Base-by-base conservation (phyloP, 23 red algal genomes). In the Cyanidium caldarium region DNA sequence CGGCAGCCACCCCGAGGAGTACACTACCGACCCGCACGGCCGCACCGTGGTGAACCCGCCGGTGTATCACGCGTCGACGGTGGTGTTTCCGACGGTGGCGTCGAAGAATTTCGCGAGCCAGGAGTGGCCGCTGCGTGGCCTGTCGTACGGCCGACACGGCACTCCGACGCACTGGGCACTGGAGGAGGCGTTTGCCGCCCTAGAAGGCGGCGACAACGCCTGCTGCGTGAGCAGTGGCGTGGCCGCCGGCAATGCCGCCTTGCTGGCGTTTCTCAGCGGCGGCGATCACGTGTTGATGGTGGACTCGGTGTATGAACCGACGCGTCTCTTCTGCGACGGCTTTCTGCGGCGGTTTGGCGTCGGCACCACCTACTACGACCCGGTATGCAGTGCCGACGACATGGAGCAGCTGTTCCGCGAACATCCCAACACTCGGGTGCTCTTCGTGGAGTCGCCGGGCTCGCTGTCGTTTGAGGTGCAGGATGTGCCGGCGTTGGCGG, bases 71-170 rank as follows among this genome's bases (percentile, higher is more conserved):
- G 76, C 83, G 35, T 95, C 91, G 15, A 95, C 91, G 28, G 85
- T 95, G 39, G 65, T 67, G 2, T 95, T 95, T 45, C 83, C 83
- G 30, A 87, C 68, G 20, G 72, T 85, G 0, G 74, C 74, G 33
- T 61, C 91, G 25, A 69, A 83, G 15, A 77, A 80, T 33, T 80
- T 68, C 38, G 82, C 91, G 39, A 46, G 82, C 2, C 61, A 73
- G 38, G 83, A 95, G 69, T 95, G 80, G 79, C 91, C 91, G 14
- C 87, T 87, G 58, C 86, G 82, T 45, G 91, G 91, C 45, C 71
- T 95, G 76, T 95, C 82, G 80, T 95, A 95, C 73, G 91, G 91
- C 5, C 74, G 91, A 34, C 91, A 95, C 69, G 91, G 91, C 3
- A 87, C 85, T 31, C 91, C 91, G 12, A 95, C 91, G 5, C 74